phyloP scores from a whole-genome alignment of 2,329 filamentous ascomycete species.

The Penicillium sp. region DNA sequence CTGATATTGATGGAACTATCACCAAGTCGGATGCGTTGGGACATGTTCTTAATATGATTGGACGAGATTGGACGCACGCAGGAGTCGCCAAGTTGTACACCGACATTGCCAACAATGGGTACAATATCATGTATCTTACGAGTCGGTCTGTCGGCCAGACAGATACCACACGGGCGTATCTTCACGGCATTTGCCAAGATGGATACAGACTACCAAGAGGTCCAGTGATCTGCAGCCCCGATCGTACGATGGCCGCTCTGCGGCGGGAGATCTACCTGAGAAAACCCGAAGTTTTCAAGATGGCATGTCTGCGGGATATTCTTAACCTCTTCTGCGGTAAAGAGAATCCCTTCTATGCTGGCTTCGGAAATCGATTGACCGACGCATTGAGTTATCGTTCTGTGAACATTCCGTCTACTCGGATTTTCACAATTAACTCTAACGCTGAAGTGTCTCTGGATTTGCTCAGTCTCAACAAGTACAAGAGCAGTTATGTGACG shows the following conservation, averaged over 20 bases:
- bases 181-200: conserved; percentile 86
- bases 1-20: conserved; percentile 97
- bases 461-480: conserved; percentile 83
- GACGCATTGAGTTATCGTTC: conserved; percentile 95
- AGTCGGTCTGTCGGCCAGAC: conserved; percentile 91
- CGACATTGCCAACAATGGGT: conserved; percentile 91
- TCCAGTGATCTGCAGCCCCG: conserved; percentile 91
- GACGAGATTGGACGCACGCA: conserved; percentile 95
- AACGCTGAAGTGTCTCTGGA: conserved; percentile 94
- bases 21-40: conserved; percentile 95
- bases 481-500: conserved; percentile 94
- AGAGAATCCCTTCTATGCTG: conserved; percentile 87
- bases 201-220: conserved; percentile 82
- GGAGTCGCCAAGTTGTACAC: conserved; percentile 97
- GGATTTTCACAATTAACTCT: conserved; percentile 98
- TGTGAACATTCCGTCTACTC: conserved; percentile 88
- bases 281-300: conserved; percentile 98
- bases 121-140: conserved; percentile 98
- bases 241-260: conserved; percentile 89
- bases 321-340: conserved; percentile 78
- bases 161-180: conserved; percentile 83
- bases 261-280: conserved; percentile 90
- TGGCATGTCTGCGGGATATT: conserved; percentile 95
- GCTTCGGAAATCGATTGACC: conserved; percentile 93
- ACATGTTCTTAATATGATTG: conserved; percentile 94